These are phyloP conservation scores for Mollisia scopiformis DNA, from an alignment of 2,329 filamentous ascomycete genomes.

Conservation along the genomic window DNA sequence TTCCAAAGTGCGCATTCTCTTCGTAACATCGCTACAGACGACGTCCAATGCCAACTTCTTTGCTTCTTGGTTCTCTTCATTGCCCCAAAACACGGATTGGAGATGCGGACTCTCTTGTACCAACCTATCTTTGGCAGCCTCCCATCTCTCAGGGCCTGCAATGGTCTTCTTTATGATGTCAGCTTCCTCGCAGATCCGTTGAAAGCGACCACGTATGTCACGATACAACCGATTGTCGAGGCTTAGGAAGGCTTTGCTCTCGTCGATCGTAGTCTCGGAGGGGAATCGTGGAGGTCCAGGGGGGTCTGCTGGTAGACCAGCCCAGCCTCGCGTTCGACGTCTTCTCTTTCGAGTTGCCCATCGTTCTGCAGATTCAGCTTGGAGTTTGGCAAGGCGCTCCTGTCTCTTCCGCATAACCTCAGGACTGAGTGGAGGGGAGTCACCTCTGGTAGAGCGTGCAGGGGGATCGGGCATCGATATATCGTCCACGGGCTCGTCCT, in stretches of 20 bases:
- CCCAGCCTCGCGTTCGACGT: conserved; percentile 69
- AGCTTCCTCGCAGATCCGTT: conserved; percentile 68
- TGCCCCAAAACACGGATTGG: conserved; percentile 60
- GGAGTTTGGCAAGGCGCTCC: conserved; percentile 55
- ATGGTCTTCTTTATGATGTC: conserved; percentile 76
- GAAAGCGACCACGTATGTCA: conserved; percentile 67
- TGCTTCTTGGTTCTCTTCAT: conserved; percentile 59
- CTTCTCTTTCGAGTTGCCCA: conserved; percentile 68
- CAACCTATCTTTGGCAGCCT: conserved; percentile 68
- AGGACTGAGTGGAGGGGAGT: conserved; percentile 43
- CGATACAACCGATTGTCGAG: conserved; percentile 68
- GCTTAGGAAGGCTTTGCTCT: conserved; percentile 71
- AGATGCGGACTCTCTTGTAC: conserved; percentile 68
- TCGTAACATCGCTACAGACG: conserved; percentile 81
- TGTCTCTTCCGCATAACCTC: conserved; percentile 55
- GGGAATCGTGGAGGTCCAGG: conserved; percentile 74
- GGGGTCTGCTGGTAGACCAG: conserved; percentile 67
- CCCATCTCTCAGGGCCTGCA: conserved; percentile 74
- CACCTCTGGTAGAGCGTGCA: conserved; percentile 23
- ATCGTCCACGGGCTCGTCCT: conserved; percentile 33
- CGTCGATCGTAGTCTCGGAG: conserved; percentile 81
- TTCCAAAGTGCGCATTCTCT: conserved; percentile 70
- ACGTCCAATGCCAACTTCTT: conserved; percentile 75
- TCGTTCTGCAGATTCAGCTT: conserved; percentile 62
- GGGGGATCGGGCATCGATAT: conserved; percentile 27